Evolutionary conservation across 805 yeast genomes (phyloP).

Genomic region (Spathaspora boniae): DNA sequence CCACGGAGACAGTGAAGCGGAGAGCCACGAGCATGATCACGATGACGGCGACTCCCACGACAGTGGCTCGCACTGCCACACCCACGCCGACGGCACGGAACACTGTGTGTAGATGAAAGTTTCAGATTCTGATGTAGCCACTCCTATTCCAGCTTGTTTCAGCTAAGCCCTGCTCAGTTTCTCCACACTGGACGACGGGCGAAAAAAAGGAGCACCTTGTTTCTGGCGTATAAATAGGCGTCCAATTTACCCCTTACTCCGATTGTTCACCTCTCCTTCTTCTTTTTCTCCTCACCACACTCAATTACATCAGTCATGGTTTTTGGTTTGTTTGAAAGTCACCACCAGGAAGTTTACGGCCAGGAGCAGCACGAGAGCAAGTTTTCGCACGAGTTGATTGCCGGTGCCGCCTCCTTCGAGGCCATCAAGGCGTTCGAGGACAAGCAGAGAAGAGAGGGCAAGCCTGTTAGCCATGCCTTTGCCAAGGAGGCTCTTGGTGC

Average conservation of each 20-base stretch:
- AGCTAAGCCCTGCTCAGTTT: too few relatives aligned
- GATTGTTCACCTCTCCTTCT: too few relatives aligned
- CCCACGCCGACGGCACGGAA: constrained; percentile 15
- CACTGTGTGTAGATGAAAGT: constrained; percentile 13
- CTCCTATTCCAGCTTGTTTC: background rate
- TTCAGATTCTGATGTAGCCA: background rate
- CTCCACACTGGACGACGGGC: too few relatives aligned
- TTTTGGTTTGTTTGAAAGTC: constrained; percentile 25
- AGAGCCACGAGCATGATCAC: constrained; percentile 4
- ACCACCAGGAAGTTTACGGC: constrained; percentile 27
- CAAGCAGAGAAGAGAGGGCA: constrained; percentile 29
- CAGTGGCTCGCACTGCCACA: constrained; percentile 12
- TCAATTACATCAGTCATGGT: constrained; percentile 13
- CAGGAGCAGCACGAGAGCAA: constrained; percentile 24
- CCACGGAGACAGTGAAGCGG: background rate
- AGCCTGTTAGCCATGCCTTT: constrained; percentile 27
- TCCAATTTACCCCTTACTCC: too few relatives aligned
- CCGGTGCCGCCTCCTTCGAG: constrained; percentile 32
- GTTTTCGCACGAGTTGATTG: constrained; percentile 28
- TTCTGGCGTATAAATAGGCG: too few relatives aligned
- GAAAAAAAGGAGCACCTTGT: too few relatives aligned
- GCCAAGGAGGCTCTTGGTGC: constrained; percentile 29
- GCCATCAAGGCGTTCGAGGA: constrained; percentile 30
- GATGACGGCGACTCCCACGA: constrained; percentile 1
- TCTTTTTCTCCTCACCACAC: too few relatives aligned